These are phyloP conservation scores for Kazachstania sp. DNA, from an alignment of 1,139 yeast genomes.

Conservation along the genomic window DNA sequence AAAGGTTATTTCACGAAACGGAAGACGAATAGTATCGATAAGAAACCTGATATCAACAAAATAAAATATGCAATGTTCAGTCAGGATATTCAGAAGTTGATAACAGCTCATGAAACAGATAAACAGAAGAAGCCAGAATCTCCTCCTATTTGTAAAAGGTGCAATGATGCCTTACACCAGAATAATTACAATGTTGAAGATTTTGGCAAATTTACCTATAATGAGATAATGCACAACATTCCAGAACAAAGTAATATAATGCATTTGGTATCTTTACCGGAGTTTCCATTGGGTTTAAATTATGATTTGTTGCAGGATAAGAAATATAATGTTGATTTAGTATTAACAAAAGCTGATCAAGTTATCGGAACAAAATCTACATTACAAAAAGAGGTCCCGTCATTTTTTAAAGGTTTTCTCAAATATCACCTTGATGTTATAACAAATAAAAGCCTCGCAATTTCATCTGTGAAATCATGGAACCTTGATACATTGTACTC, in stretches of 20 bases:
- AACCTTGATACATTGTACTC: conserved; percentile 34
- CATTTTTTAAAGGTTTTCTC: conserved; percentile 28
- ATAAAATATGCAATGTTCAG: conserved; percentile 26
- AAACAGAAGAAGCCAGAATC: conserved; percentile 10
- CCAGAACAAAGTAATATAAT: conserved; percentile 47
- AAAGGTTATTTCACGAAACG: conserved; percentile 37
- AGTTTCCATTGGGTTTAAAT: conserved; percentile 58
- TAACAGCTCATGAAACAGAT: conserved; percentile 11
- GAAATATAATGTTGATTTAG: conserved; percentile 11
- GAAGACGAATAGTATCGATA: too few relatives aligned
- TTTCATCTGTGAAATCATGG: conserved; percentile 49
- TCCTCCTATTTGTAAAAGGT: conserved; percentile 41
- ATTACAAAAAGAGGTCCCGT: conserved; percentile 15
- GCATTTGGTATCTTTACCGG: conserved; percentile 55
- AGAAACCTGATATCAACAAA: conserved; percentile 15
- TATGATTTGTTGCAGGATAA: conserved; percentile 30
- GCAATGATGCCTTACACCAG: conserved; percentile 44
- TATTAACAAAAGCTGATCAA: conserved; percentile 28
- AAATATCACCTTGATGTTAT: conserved; percentile 36
- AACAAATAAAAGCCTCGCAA: conserved; percentile 40
- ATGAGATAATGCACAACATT: conserved; percentile 35
- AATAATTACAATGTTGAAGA: conserved; percentile 34
- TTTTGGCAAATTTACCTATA: conserved; percentile 34
- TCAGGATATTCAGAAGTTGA: conserved; percentile 23
- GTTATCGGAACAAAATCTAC: conserved; percentile 14